phyloP scores from a whole-genome alignment of 345 rosid genomes.

The Cochlearia excelsa region DNA sequence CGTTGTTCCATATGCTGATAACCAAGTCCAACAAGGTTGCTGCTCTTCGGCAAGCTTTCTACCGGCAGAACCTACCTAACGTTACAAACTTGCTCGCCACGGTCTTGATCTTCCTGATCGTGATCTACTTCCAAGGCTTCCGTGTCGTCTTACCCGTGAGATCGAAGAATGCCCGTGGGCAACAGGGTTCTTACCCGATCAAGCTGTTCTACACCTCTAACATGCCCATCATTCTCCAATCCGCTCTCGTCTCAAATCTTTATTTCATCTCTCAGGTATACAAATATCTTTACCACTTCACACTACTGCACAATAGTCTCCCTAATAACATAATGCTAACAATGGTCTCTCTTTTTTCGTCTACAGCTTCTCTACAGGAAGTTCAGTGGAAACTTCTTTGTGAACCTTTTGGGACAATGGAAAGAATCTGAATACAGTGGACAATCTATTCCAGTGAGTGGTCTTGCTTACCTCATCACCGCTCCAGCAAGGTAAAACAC shows the following conservation, averaged over 20 bases:
- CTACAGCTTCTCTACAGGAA: slow-evolving; percentile 50
- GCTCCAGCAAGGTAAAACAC: slow-evolving; percentile 68
- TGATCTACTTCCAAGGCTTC: no score
- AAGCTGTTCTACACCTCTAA: slow-evolving; percentile 87
- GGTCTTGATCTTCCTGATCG: not conserved
- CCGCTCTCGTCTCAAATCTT: slow-evolving; percentile 77
- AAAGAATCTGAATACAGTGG: slow-evolving; percentile 84
- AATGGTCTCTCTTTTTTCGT: slow-evolving; percentile 1
- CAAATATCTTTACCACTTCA: not conserved
- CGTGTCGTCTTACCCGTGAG: no score
- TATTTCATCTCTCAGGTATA: slow-evolving; percentile 86
- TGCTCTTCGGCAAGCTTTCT: slow-evolving; percentile 79
- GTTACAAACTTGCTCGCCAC: slow-evolving; percentile 86
- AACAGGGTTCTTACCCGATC: slow-evolving; percentile 11
- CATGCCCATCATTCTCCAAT: slow-evolving; percentile 88
- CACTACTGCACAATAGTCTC: not conserved
- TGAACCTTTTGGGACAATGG: slow-evolving; percentile 80
- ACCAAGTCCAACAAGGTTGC: slow-evolving; percentile 75
- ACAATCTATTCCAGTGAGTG: slow-evolving; percentile 75
- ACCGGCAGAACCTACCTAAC: slow-evolving; percentile 85
- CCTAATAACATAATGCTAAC: not conserved
- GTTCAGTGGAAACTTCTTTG: slow-evolving; percentile 48
- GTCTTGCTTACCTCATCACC: slow-evolving; percentile 75
- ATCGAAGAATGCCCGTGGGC: no score
- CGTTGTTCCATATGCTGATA: slow-evolving; percentile 57